Evolutionary conservation across 1,139 yeast species (phyloP), one percentile per base, ranked within the genome.

Genomic region (Yamadazyma trypodendri): DNA sequence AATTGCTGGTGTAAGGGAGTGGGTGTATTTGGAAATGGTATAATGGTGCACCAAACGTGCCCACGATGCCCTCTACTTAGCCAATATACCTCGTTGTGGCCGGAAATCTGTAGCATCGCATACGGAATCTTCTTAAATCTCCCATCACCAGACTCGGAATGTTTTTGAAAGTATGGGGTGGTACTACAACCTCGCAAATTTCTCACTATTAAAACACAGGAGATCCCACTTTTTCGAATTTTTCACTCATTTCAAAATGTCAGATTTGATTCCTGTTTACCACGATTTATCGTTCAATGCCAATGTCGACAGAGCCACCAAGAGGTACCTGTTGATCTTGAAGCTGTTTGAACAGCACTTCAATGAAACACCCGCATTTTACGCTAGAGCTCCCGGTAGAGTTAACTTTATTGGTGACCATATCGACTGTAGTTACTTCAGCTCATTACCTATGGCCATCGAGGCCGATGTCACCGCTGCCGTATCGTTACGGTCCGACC

Each of bases 391-490:
- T 13, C 90, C 90, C 3, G 90, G 90, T 28, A 65, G 90, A 51
- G 90, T 83, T 42, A 83, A 83, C 56, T 63, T 83, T 45, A 80
- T 83, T 44, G 90, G 90, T 28, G 90, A 83, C 48, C 90, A 83
- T 54, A 77, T 83, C 40, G 90, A 83, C 61, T 83, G 82, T 55
- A 76, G 79, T 44, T 72, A 74, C 53, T 83, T 79, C 54, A 72
- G 86, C 3, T 85, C 80, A 12, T 67, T 83, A 49, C 90, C 90
- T n/a, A 77, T 83, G 82, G 88, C 90, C 7, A 78, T 82, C 34
- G 84, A 79, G 39, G 72, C 68, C 14, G 89, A 82, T 52, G 76
- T 82, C 45, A 60, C 81, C 35, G 75, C 76, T 49, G 87, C 82
- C 12, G 80, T 77, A 12, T 52, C 59, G 17, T 46, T 58, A 5